Evolutionary conservation across 441 rosid species (phyloP).

Genomic region (Brassica hybrid): DNA sequence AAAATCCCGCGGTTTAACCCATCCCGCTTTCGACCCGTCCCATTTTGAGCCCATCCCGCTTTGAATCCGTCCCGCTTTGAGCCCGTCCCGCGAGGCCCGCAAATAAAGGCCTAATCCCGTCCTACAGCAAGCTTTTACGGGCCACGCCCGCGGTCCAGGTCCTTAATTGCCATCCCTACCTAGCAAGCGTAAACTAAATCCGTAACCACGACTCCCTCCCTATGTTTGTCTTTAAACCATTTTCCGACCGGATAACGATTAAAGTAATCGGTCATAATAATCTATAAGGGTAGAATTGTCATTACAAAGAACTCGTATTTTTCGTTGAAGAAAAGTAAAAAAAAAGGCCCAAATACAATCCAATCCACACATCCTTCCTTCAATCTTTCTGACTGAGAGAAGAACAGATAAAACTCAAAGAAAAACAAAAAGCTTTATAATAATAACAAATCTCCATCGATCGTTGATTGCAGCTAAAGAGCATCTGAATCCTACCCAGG

Average conservation of each 20-base stretch:
- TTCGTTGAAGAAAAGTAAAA: not conserved
- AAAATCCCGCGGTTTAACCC: no score
- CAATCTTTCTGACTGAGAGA: conserved; percentile 27
- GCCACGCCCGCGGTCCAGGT: no score
- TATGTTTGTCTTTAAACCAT: not conserved
- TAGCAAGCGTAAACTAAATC: not conserved
- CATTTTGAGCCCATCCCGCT: no score
- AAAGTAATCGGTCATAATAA: not conserved
- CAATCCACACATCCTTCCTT: conserved; percentile 25
- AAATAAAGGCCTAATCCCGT: no score
- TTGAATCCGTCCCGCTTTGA: no score
- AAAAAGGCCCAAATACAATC: conserved; percentile 17
- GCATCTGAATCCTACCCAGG: conserved; percentile 32
- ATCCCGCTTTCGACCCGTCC: no score
- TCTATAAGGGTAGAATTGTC: not conserved
- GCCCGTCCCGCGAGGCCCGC: no score
- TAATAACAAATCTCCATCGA: conserved; percentile 13
- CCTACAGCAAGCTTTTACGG: no score
- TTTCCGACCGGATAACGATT: conserved; percentile 1
- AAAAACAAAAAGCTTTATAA: not conserved
- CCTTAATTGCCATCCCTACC: no score
- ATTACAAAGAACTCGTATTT: not conserved
- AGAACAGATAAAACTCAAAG: not conserved
- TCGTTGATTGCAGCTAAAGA: conserved; percentile 36
- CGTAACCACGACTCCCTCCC: not conserved